phyloP scores from a whole-genome alignment of 352 stramenopile genomes.

The Phytophthora pistaciae region DNA sequence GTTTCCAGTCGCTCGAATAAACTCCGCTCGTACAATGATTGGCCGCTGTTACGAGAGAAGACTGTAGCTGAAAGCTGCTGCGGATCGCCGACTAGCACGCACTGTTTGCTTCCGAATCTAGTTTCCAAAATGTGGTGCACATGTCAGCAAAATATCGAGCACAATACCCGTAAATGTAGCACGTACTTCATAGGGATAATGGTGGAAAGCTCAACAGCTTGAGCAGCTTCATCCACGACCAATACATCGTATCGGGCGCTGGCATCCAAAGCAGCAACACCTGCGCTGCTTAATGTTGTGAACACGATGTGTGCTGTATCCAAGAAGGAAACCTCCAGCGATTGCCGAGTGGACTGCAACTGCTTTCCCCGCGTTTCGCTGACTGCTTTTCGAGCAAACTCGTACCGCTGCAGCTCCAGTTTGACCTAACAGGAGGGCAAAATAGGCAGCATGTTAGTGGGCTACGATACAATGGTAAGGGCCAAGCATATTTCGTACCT shows the following conservation, averaged over 20 bases:
- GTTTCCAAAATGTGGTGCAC: neutral
- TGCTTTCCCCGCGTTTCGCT: constrained; percentile 71
- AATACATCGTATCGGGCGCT: constrained; percentile 84
- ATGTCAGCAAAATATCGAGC: constrained; percentile 14
- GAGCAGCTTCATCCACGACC: constrained; percentile 89
- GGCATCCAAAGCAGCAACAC: constrained; percentile 81
- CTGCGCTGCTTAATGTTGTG: constrained; percentile 92
- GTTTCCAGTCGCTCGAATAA: constrained; percentile 93
- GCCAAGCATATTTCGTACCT: constrained; percentile 48
- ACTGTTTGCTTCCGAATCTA: constrained; percentile 91
- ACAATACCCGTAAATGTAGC: neutral
- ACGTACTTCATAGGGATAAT: constrained; percentile 93
- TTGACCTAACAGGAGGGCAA: constrained; percentile 57
- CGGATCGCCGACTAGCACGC: constrained; percentile 93
- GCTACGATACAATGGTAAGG: neutral
- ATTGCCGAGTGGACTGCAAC: constrained; percentile 75
- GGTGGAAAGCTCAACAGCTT: constrained; percentile 87
- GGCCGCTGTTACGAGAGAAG: constrained; percentile 87
- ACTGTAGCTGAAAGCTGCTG: constrained; percentile 95
- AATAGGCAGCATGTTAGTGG: constrained; percentile 9
- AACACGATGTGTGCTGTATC: constrained; percentile 94
- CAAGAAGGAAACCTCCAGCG: constrained; percentile 86
- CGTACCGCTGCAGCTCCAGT: constrained; percentile 86
- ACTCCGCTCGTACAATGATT: constrained; percentile 92
- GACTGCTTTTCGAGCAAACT: constrained; percentile 74